Evolutionary conservation across 345 rosid genomes (phyloP), one percentile per base, ranked within the genome.

Genomic region (Turritis glabra): DNA sequence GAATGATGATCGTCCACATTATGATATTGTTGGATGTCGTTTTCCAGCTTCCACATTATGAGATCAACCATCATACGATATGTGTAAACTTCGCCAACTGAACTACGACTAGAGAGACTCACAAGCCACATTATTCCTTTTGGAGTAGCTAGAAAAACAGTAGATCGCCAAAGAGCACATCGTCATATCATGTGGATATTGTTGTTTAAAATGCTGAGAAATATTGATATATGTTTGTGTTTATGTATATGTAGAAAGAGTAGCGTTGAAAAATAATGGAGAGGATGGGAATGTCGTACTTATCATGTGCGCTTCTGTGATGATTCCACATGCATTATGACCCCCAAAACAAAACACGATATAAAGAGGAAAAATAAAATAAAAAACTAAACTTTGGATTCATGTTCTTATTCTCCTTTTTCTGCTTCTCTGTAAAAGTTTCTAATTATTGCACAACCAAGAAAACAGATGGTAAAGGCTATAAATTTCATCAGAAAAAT

Each of bases 301-400:
- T 70, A 46, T 33, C 75, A 76, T 76, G 79, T 76, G 79, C 75
- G 40, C 52, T 69, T 33, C 57, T 43, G 57, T 75, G 61, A 68
- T 62, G 10, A 62, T 23, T 61, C 27, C 80, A 76, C 80, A 76
- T 69, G 75, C 71, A 63, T 56, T 25, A 54, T 69, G 75, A 53
- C 79, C 79, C 79, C 53, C 79, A 43, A 44, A 69, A 44, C 51
- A 43, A 61, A 68, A 59, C 69, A 61, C 58, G 35, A 59, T 51
- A 33, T 50, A 67, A 75, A 74, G 67, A 57, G 23, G 3, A 56
- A 38, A 38, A 3, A 37, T 3, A 74, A 26, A 26, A 27, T 1
- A 7, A 18, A 12, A 43, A 33, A 19, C 5, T 3, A 5, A 37
- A 41, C 29, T 76, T 69, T 60, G 58, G 62, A 69, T 69, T 76